Evolutionary conservation across 2,329 filamentous ascomycete genomes (phyloP), one percentile per base, ranked within the genome.

Genomic region (Sarocladium strictum): DNA sequence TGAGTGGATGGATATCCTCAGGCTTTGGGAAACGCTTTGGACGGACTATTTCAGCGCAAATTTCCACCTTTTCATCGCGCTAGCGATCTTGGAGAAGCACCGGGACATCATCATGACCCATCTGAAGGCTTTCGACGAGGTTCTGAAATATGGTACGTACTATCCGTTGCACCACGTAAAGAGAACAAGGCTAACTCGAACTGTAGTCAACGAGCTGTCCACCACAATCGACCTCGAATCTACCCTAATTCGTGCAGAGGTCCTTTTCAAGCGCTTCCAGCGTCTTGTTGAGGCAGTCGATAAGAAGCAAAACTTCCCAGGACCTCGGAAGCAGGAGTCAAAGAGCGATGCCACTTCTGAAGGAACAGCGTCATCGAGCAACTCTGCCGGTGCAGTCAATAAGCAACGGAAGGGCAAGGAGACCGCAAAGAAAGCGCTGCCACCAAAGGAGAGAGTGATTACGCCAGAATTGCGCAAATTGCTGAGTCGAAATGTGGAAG

Each of bases 81-180:
- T 99, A 40, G 93, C 94, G 0, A 96, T 99, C 37, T 71, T 99
- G 23, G 94, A 99, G 70, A 96, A 95, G 72, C 94, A 97, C 64
- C 78, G 93, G n/a, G 87, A 93, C 65, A 88, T 97, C 12, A 97
- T 99, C 58, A 96, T 99, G 86, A 84, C 87, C 54, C 94, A 99
- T 70, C 75, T 99, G 24, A 83, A 90, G 66, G 89, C 93, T 62
- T 99, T 99, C 72, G 94, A 99, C 60, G 95, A 99, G 70, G 90
- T 99, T 29, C 75, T 99, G 26, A 99, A 99, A 76, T 99, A 97
- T 66, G 80, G 89, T 93, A 80, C 55, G 86, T 75, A 26, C 26
- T 37, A 23, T 17, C 27, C 17, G n/a, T 21, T 19, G 4, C 21
- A 10, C 11, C 6, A 33, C 10, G 27, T 24, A 3, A n/a, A 15